Conservation (phyloP, 495 filamentous ascomycete genomes). For the Lasiosphaeria hispida region DNA sequence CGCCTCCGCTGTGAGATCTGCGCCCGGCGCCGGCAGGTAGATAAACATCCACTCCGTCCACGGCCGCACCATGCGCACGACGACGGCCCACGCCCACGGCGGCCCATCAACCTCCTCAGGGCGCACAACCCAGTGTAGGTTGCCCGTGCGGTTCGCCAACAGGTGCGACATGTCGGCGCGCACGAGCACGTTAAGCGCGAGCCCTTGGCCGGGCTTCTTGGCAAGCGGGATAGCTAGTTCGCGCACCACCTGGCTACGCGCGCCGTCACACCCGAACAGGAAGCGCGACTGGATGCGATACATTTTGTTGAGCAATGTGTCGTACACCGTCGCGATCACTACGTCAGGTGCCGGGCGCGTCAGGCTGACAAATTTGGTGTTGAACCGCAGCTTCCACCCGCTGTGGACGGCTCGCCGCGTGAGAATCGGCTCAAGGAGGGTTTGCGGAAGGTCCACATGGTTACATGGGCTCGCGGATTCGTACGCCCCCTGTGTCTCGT, state of each 20-base stretch:
- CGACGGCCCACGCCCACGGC: slow-evolving; percentile 31
- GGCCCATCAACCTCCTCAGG: slow-evolving; percentile 14
- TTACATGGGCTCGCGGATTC: slow-evolving; percentile 46
- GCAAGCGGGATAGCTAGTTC: slow-evolving; percentile 47
- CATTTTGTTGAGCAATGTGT: slow-evolving; percentile 35
- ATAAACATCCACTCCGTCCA: slow-evolving; percentile 48
- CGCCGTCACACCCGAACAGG: slow-evolving; percentile 48
- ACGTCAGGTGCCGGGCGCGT: slow-evolving; percentile 25
- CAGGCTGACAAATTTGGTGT: slow-evolving; percentile 38
- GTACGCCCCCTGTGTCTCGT: slow-evolving; percentile 46
- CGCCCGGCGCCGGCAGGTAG: slow-evolving; percentile 29
- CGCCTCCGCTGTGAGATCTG: slow-evolving; percentile 2
- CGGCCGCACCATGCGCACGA: slow-evolving; percentile 42
- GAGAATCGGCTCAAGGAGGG: slow-evolving; percentile 50
- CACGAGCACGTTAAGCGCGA: slow-evolving; percentile 48
- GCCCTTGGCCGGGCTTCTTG: slow-evolving; percentile 50
- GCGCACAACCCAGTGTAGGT: too few species aligned
- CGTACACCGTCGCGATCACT: slow-evolving; percentile 38
- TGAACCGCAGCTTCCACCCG: slow-evolving; percentile 44
- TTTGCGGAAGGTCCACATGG: slow-evolving; percentile 50
- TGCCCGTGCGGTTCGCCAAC: too few species aligned
- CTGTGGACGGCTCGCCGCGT: slow-evolving; percentile 38
- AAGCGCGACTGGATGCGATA: not conserved
- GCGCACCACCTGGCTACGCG: slow-evolving; percentile 46
- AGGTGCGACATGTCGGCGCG: slow-evolving; percentile 29